These are phyloP conservation scores for Arabis hirsuta DNA, from an alignment of 345 rosid genomes.

Conservation along the genomic window DNA sequence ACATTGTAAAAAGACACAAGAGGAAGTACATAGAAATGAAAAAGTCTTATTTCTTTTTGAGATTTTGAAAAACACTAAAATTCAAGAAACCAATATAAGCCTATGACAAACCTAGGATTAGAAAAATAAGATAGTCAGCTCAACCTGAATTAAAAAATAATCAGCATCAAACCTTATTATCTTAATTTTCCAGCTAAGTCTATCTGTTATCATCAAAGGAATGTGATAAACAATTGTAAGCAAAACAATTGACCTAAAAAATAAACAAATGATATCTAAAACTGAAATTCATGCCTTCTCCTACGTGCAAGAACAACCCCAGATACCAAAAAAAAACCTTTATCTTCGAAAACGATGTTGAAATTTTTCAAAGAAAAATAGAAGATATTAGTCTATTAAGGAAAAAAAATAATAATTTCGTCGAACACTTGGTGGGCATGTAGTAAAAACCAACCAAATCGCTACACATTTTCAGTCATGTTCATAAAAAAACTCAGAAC, in stretches of 20 bases:
- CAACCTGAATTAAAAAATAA: background rate
- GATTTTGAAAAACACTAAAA: background rate
- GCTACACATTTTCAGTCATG: background rate
- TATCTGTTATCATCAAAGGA: slow-evolving; percentile 8
- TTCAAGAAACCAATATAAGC: slow-evolving; percentile 9
- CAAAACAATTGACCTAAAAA: slow-evolving; percentile 15
- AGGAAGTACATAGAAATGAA: background rate
- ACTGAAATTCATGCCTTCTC: background rate
- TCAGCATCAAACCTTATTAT: background rate
- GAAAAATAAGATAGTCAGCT: slow-evolving; percentile 18
- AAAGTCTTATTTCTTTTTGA: background rate
- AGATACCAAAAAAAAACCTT: background rate
- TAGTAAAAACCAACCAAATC: background rate
- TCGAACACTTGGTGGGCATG: slow-evolving; percentile 24
- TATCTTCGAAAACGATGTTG: slow-evolving; percentile 6
- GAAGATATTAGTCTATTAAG: no score
- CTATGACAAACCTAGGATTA: slow-evolving; percentile 4
- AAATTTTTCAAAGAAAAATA: no score
- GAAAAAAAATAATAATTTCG: no score
- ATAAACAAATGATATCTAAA: background rate
- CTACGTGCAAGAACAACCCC: slow-evolving; percentile 19
- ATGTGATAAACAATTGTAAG: slow-evolving; percentile 13
- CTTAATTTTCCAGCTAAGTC: background rate
- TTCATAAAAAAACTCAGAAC: background rate
- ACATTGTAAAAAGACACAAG: background rate